These are phyloP conservation scores for Aspergillus vadensis DNA, from an alignment of 2,329 filamentous ascomycete species.

Conservation along the genomic window DNA sequence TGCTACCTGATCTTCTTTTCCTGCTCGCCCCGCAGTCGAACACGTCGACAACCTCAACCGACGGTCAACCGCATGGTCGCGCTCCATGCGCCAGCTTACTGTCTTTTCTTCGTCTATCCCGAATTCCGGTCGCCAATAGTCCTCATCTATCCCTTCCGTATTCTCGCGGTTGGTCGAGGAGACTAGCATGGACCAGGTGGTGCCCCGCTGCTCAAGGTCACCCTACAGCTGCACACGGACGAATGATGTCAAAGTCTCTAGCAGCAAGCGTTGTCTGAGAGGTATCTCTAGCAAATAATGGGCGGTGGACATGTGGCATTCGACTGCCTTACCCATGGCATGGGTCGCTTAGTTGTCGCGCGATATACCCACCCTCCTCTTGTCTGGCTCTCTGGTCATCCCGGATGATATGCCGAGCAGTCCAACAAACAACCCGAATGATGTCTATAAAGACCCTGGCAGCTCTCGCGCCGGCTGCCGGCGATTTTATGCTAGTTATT, in stretches of 20 bases:
- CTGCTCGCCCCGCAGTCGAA: not conserved
- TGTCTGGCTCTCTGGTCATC: not conserved
- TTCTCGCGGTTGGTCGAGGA: not conserved
- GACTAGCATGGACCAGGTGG: not conserved
- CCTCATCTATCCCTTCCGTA: not conserved
- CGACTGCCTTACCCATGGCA: slow-evolving; percentile 8
- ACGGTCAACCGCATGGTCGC: slow-evolving; percentile 1
- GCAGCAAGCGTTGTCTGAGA: not conserved
- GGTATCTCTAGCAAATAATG: slow-evolving; percentile 9
- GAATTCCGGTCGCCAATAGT: not conserved
- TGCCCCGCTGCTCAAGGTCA: not conserved
- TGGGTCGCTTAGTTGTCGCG: slow-evolving; percentile 10
- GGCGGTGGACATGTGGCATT: slow-evolving; percentile 10
- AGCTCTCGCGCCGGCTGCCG: not conserved
- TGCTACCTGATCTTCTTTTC: slow-evolving; percentile 3
- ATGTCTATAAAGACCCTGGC: not conserved
- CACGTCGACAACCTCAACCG: slow-evolving; percentile 5
- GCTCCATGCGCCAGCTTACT: not conserved
- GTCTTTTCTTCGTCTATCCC: not conserved
- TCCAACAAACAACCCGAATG: not conserved
- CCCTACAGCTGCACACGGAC: not conserved
- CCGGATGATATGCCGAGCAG: slow-evolving; percentile 1
- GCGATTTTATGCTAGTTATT: not conserved
- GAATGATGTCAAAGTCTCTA: not conserved
- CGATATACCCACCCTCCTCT: slow-evolving; percentile 1